Conservation (phyloP, 352 stramenopile species). For the Globisporangium perplexum region DNA sequence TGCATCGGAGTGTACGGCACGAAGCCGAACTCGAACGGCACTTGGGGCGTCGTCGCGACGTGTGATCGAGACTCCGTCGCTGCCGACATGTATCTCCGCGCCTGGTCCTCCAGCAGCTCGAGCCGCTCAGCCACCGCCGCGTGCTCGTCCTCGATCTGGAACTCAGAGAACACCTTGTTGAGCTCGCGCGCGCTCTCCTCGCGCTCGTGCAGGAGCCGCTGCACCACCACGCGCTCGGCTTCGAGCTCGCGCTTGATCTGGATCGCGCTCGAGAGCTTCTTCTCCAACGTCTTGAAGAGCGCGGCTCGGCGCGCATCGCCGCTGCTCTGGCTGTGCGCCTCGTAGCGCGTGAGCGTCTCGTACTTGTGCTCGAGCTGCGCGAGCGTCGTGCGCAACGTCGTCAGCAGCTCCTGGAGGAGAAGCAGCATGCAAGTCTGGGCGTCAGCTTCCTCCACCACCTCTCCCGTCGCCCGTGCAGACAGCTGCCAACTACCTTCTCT, state of each 20-base stretch:
- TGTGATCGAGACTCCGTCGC: no score
- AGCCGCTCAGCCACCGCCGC: slow-evolving; percentile 21
- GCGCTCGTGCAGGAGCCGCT: background rate
- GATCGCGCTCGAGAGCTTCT: slow-evolving; percentile 21
- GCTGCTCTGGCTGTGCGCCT: background rate
- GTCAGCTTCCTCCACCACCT: no score
- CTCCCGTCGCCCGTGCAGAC: background rate
- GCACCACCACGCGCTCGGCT: slow-evolving; percentile 9
- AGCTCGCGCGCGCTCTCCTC: background rate
- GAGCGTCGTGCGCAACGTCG: slow-evolving; percentile 17
- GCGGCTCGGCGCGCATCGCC: slow-evolving; percentile 9
- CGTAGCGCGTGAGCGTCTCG: slow-evolving; percentile 10
- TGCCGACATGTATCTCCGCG: background rate
- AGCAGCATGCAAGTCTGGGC: no score
- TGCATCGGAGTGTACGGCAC: slow-evolving; percentile 11
- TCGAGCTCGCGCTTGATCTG: slow-evolving; percentile 22
- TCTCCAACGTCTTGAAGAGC: slow-evolving; percentile 8
- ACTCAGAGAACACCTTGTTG: no score
- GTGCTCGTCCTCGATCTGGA: slow-evolving; percentile 9
- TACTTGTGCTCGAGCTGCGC: slow-evolving; percentile 18
- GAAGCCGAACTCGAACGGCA: slow-evolving; percentile 14
- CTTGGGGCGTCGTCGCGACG: no score
- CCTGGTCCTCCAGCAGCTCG: slow-evolving; percentile 19
- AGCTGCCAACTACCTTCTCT: slow-evolving; percentile 12
- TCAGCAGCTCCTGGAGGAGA: slow-evolving; percentile 21